Evolutionary conservation across 495 filamentous ascomycete genomes (phyloP).

Genomic region (Annulohypoxylon stygium): DNA sequence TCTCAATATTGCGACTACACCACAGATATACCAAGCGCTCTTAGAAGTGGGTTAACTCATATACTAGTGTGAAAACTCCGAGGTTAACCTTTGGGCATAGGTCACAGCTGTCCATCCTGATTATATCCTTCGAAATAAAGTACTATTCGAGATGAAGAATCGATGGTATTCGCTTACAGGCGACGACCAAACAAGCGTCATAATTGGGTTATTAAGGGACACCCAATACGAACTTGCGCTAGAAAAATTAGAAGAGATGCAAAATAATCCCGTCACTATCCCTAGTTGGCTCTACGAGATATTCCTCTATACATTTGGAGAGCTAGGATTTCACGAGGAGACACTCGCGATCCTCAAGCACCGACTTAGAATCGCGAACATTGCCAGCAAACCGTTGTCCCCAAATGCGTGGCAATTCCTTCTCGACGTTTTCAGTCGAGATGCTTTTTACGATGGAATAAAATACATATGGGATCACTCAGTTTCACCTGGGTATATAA

Average conservation of each 20-base stretch:
- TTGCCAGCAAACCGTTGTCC: conserved; percentile 58
- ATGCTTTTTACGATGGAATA: conserved; percentile 54
- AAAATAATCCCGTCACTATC: conserved; percentile 66
- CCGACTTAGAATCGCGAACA: conserved; percentile 58
- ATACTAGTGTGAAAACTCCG: not conserved
- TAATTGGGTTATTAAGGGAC: conserved; percentile 81
- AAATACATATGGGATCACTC: conserved; percentile 70
- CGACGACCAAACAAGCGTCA: conserved; percentile 75
- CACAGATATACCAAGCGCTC: conserved; percentile 75
- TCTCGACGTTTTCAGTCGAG: conserved; percentile 73
- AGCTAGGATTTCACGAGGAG: conserved; percentile 79
- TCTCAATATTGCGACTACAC: conserved; percentile 70
- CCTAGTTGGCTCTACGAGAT: conserved; percentile 81
- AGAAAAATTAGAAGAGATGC: conserved; percentile 76
- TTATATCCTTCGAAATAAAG: conserved; percentile 76
- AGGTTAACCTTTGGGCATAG: conserved; percentile 55
- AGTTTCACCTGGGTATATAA: conserved; percentile 73
- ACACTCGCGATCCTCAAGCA: conserved; percentile 73
- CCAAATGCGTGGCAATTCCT: conserved; percentile 73
- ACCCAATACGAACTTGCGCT: conserved; percentile 85
- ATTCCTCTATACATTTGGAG: conserved; percentile 76
- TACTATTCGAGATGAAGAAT: conserved; percentile 77
- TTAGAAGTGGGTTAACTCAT: conserved; percentile 68
- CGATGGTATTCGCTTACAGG: conserved; percentile 76
- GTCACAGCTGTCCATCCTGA: conserved; percentile 87